phyloP scores from a whole-genome alignment of 228 moss, liverwort and hornwort genomes.

The Sphagnum fallax region DNA sequence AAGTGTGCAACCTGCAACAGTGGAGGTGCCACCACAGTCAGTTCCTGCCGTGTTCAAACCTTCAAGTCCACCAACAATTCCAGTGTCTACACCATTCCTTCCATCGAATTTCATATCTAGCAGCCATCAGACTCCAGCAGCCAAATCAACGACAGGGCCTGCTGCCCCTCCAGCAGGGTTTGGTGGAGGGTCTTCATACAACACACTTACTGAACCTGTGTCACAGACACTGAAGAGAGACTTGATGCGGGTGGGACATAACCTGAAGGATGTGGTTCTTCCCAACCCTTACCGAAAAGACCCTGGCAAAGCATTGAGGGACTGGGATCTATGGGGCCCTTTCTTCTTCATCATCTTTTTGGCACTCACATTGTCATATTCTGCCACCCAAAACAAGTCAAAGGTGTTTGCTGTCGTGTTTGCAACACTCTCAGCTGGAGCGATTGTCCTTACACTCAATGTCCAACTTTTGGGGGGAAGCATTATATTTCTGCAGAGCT shows the following conservation, averaged over 20 bases:
- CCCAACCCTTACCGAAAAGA: conserved; percentile 94
- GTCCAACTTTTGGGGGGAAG: conserved; percentile 97
- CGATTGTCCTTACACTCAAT: conserved; percentile 87
- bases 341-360: conserved; percentile 99
- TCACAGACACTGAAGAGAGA: conserved; percentile 90
- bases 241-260: conserved; percentile 64
- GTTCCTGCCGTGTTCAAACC: conserved; percentile 49
- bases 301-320: conserved; percentile 92
- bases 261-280: conserved; percentile 90
- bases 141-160: conserved; percentile 15
- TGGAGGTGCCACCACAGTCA: conserved; percentile 70
- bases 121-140: conserved; percentile 28
- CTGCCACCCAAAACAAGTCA: conserved; percentile 85
- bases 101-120: conserved; percentile 43
- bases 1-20: conserved; percentile 77
- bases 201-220: conserved; percentile 90
- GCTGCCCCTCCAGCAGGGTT: conserved; percentile 48
- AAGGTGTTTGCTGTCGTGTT: conserved; percentile 97
- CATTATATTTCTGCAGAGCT: conserved; percentile 95
- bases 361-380: conserved; percentile 76
- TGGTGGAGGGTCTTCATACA: conserved; percentile 78
- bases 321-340: conserved; percentile 99
- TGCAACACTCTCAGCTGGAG: conserved; percentile 92
- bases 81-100: conserved; percentile 37
- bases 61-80: conserved; percentile 52